phyloP scores from a whole-genome alignment of 2,329 filamentous ascomycete species.

The Venturia oleaginea region DNA sequence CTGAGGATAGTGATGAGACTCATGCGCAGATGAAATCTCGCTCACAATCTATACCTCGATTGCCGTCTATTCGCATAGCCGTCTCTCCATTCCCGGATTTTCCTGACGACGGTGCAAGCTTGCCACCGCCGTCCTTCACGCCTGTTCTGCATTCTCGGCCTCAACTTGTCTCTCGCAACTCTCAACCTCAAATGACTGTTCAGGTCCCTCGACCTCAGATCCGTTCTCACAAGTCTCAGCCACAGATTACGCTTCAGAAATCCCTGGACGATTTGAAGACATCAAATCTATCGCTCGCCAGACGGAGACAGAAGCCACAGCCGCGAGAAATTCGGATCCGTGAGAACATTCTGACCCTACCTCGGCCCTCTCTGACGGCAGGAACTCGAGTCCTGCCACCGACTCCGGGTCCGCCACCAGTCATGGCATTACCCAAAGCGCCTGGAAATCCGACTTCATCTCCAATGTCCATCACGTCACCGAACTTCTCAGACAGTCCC shows the following conservation, averaged over 20 bases:
- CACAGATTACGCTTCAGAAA: background rate
- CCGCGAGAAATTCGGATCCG: background rate
- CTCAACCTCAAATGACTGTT: background rate
- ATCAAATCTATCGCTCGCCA: background rate
- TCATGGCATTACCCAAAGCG: background rate
- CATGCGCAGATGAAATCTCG: background rate
- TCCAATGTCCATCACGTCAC: background rate
- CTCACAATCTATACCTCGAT: background rate
- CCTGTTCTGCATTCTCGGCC: background rate
- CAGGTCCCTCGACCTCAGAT: background rate
- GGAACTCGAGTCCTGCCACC: conserved; percentile 3
- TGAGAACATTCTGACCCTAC: background rate
- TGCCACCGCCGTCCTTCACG: background rate
- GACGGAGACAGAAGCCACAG: background rate
- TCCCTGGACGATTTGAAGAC: background rate
- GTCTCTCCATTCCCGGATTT: background rate
- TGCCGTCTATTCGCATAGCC: background rate
- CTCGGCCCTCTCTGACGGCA: background rate
- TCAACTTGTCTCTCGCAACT: background rate
- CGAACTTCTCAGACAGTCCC: background rate
- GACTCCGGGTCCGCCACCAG: conserved; percentile 7
- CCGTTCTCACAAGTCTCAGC: background rate
- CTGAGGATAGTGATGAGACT: background rate
- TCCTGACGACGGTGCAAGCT: background rate
- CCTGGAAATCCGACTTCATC: background rate